Evolutionary conservation across 2,329 filamentous ascomycete species (phyloP).

Genomic region (Penicillium nordicum): DNA sequence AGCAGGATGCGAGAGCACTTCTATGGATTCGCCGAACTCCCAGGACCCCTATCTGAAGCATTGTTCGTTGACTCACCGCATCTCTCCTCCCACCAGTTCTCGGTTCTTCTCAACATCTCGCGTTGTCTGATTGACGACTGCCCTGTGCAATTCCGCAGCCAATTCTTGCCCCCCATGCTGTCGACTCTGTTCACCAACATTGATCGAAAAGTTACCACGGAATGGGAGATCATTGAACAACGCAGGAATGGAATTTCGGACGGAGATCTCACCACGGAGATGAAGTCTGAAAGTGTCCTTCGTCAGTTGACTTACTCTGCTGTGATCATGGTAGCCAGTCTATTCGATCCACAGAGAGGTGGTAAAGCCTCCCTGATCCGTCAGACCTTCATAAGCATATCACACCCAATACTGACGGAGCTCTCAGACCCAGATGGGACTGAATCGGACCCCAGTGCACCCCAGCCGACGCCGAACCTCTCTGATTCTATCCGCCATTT

Average conservation of each 20-base stretch:
- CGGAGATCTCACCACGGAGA: constrained; percentile 85
- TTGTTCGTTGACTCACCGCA: constrained; percentile 78
- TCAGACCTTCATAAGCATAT: not conserved
- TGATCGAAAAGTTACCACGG: constrained; percentile 77
- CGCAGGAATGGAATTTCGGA: constrained; percentile 60
- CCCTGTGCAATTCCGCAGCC: constrained; percentile 68
- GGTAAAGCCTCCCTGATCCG: constrained; percentile 45
- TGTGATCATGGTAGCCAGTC: constrained; percentile 84
- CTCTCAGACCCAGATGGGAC: constrained; percentile 34
- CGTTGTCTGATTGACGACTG: constrained; percentile 89
- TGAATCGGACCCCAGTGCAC: constrained; percentile 34
- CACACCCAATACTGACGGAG: constrained; percentile 2
- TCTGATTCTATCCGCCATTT: constrained; percentile 68
- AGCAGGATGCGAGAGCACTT: constrained; percentile 82
- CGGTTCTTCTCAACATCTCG: constrained; percentile 85
- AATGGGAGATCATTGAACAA: constrained; percentile 75
- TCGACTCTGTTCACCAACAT: constrained; percentile 79
- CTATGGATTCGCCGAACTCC: constrained; percentile 83
- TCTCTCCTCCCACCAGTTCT: constrained; percentile 88
- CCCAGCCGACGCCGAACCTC: constrained; percentile 45
- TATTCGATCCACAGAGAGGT: constrained; percentile 70
- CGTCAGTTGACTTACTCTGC: constrained; percentile 89
- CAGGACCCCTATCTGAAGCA: constrained; percentile 75
- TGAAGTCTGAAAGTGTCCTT: constrained; percentile 95
- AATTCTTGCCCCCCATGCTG: constrained; percentile 82